phyloP scores from a whole-genome alignment of 805 yeast genomes.

The Kurtzmaniella fragi region DNA sequence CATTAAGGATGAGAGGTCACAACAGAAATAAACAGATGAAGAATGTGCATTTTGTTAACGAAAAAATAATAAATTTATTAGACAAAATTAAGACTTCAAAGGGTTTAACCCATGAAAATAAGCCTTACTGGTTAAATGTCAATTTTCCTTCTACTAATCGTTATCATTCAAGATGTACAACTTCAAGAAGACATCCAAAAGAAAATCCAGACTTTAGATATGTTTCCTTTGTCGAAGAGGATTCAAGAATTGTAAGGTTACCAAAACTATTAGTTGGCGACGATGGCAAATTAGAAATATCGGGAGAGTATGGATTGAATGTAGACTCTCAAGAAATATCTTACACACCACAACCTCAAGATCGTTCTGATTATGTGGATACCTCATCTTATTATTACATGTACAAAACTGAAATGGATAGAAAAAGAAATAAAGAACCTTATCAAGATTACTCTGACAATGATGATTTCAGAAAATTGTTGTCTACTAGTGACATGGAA shows the following conservation, averaged over 20 bases:
- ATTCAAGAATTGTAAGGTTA: neutral
- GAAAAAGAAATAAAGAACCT: slow-evolving; percentile 1
- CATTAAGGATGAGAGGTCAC: slow-evolving; percentile 15
- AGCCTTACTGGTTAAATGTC: slow-evolving; percentile 14
- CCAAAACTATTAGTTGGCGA: slow-evolving; percentile 5
- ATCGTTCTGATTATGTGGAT: slow-evolving; percentile 3
- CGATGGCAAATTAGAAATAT: slow-evolving; percentile 1
- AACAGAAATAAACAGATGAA: slow-evolving; percentile 3
- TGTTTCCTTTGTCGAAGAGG: neutral
- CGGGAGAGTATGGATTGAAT: slow-evolving; percentile 4
- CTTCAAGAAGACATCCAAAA: slow-evolving; percentile 7
- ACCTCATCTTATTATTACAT: slow-evolving; percentile 8
- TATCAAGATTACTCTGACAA: slow-evolving; percentile 7
- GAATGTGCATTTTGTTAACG: slow-evolving; percentile 21
- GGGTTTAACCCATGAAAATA: neutral
- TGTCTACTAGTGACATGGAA: slow-evolving; percentile 5
- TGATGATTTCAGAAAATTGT: slow-evolving; percentile 6
- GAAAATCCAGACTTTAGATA: slow-evolving; percentile 3
- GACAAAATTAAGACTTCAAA: slow-evolving; percentile 6
- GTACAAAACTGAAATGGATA: slow-evolving; percentile 3
- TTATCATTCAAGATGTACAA: slow-evolving; percentile 15
- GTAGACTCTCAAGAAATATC: neutral
- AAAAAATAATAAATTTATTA: slow-evolving; percentile 16
- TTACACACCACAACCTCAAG: neutral
- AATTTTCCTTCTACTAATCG: slow-evolving; percentile 27